Base-by-base conservation (phyloP, 1,139 yeast genomes). In the Taphrina wiesneri region DNA sequence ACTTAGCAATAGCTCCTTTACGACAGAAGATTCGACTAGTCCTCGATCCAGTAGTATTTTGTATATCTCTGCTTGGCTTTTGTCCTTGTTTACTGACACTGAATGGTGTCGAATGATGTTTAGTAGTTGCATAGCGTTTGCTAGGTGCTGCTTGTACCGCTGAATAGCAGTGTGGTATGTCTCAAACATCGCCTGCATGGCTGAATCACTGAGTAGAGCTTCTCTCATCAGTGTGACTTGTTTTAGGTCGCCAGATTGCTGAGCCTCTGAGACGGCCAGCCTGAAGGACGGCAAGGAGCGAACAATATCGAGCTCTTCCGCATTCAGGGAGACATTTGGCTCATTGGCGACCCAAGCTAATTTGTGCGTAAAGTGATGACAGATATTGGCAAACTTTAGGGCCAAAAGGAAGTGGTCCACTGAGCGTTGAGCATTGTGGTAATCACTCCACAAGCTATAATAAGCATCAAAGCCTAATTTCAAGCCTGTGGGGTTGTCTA, bases 201-300 rank as follows among this genome's bases (percentile, higher is more conserved):
- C 43, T 17, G 41, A 32, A 30, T 51, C 64, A 32, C 51, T 28
- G 26, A 21, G 13, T n/a, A 49, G 47, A 1, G 59, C 59, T 5
- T 54, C 41, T 49, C 21, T 36, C 21, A 51, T n/a, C 17, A n/a
- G 28, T 36, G 19, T 53, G 19, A 45, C 21, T 3, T 36, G 46
- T 9, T 23, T 36, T 36, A 47, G 11, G 28, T 57, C 56, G 11
- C n/a, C 23, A 19, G 23, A 9, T 5, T 19, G 46, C 19, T 17
- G 25, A n/a, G 30, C 52, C 26, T 51, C 30, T 6, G 36, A 26
- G 28, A 60, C 43, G 17, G 19, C 11, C n/a, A 25, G 49, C 19
- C 41, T 49, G 54, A 60, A 60, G 17, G 64, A 60, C 17, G 64
- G 64, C n/a, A 60, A 30, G 25, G 46, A 53, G 4, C 64, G 57